Evolutionary conservation across 2,329 filamentous ascomycete species (phyloP).

Genomic region (Xylariaceae sp.): DNA sequence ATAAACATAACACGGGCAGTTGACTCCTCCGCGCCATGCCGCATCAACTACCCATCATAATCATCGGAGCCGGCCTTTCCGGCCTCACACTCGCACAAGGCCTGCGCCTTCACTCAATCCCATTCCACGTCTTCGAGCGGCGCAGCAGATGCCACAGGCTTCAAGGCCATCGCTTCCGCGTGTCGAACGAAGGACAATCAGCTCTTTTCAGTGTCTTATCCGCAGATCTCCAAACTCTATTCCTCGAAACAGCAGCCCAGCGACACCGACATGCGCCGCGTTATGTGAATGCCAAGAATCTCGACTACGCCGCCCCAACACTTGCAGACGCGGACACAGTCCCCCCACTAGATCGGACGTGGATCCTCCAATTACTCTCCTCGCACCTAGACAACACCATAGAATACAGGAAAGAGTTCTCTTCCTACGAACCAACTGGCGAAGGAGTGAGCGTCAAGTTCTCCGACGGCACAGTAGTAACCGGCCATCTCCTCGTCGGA

Average conservation of each 20-base stretch:
- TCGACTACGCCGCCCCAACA: constrained; percentile 20
- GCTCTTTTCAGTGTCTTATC: constrained; percentile 28
- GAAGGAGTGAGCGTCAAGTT: constrained; percentile 23
- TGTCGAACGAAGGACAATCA: constrained; percentile 25
- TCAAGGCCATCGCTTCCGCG: constrained; percentile 32
- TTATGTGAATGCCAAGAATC: constrained; percentile 26
- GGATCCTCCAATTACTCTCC: constrained; percentile 29
- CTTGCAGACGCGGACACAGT: constrained; percentile 18
- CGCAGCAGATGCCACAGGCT: constrained; percentile 19
- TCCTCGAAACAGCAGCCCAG: constrained; percentile 23
- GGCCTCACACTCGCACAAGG: constrained; percentile 40
- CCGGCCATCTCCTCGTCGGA: constrained; percentile 29
- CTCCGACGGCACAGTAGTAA: constrained; percentile 25
- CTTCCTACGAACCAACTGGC: constrained; percentile 23
- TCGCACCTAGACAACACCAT: constrained; percentile 27
- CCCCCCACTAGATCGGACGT: constrained; percentile 29
- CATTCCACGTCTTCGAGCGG: constrained; percentile 32
- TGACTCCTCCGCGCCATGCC: constrained; percentile 6
- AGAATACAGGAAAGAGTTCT: constrained; percentile 32
- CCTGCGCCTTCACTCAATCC: constrained; percentile 27
- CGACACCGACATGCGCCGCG: constrained; percentile 23
- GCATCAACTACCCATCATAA: constrained; percentile 33
- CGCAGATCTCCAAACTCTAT: constrained; percentile 19
- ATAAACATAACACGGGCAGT: too few species aligned
- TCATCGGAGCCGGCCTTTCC: constrained; percentile 42